Evolutionary conservation across 2,329 filamentous ascomycete genomes (phyloP), one percentile per base, ranked within the genome.

Genomic region (Ophiostoma sp.): DNA sequence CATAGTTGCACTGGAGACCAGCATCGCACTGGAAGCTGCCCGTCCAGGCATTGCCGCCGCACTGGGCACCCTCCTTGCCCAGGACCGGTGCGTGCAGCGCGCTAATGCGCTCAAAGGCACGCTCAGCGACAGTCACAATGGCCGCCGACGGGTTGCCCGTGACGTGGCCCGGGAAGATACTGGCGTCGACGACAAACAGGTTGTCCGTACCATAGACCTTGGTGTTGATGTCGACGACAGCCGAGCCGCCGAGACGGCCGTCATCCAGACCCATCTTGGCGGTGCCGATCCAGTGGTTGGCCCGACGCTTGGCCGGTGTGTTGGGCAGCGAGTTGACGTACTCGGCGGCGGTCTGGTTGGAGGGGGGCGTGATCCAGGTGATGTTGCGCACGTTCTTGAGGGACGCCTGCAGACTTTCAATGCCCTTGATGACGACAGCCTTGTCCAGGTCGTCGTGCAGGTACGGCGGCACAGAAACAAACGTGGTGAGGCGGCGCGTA

Each of bases 131-230:
- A 36, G 87, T 83, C 78, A 90, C 87, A 77, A 90, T 87, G 11
- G 86, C 83, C 0, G 87, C 85, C 45, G 87, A 86, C 1, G 88
- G 89, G 78, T 90, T 90, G 45, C 87, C 88, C 2, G 87, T 86
- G n/a, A 87, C 83, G 70, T 89, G 84, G 72, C 88, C 87, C 0
- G 88, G 88, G 80, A 89, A 88, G 76, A 89, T 86, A 73, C 84
- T 85, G 28, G 84, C 86, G 76, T 89, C 87, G 2, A 88, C 84
- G 12, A 88, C 84, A 78, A 86, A 87, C 48, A 88, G 87, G 81
- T 92, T 92, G 77, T 91, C 88, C 0, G 88, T 92, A 50, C 90
- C 90, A 78, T 88, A 92, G 5, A 92, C 89, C 81, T 87, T 88
- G 73, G 89, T 87, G 80, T 92, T 83, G 15, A 84, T 79, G 76